phyloP scores from a whole-genome alignment of 2,329 filamentous ascomycete species.

The Orbilia blumenaviensis region DNA sequence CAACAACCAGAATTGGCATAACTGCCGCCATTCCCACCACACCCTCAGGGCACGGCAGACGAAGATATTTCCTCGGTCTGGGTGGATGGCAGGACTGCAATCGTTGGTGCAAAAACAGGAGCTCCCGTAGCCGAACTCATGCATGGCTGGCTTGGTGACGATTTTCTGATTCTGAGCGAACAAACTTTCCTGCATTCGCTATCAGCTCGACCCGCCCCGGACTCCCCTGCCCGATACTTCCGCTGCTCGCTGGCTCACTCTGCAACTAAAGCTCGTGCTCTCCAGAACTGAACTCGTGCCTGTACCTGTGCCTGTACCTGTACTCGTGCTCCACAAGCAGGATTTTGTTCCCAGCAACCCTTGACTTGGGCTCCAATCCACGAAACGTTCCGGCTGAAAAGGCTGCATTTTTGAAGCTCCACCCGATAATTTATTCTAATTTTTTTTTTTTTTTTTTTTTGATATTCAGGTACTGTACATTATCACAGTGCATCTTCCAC shows the following conservation, averaged over 20 bases:
- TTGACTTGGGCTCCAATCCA: slow-evolving; percentile 49
- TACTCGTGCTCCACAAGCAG: slow-evolving; percentile 40
- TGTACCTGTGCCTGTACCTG: slow-evolving; percentile 26
- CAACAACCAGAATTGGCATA: neutral
- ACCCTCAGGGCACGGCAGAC: slow-evolving; percentile 5
- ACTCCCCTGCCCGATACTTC: slow-evolving; percentile 5
- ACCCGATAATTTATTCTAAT: slow-evolving; percentile 30
- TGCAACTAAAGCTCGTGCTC: slow-evolving; percentile 30
- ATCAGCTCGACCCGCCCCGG: slow-evolving; percentile 30
- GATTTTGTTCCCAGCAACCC: slow-evolving; percentile 48
- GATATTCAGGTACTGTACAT: slow-evolving; percentile 52
- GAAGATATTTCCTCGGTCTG: neutral
- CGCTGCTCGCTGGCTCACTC: slow-evolving; percentile 1
- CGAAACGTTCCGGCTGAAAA: slow-evolving; percentile 51
- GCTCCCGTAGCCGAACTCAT: slow-evolving; percentile 37
- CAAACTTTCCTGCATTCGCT: slow-evolving; percentile 37
- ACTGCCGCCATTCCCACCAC: neutral
- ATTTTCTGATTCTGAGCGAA: slow-evolving; percentile 13
- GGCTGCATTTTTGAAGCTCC: slow-evolving; percentile 46
- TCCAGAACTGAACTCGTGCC: slow-evolving; percentile 5
- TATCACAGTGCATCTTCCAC: slow-evolving; percentile 19
- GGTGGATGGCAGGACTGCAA: neutral
- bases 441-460: too few species aligned
- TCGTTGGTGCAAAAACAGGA: slow-evolving; percentile 18
- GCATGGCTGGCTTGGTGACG: neutral